These are phyloP conservation scores for Psidium friedrichsthalianum DNA, from an alignment of 345 rosid species.

Conservation along the genomic window DNA sequence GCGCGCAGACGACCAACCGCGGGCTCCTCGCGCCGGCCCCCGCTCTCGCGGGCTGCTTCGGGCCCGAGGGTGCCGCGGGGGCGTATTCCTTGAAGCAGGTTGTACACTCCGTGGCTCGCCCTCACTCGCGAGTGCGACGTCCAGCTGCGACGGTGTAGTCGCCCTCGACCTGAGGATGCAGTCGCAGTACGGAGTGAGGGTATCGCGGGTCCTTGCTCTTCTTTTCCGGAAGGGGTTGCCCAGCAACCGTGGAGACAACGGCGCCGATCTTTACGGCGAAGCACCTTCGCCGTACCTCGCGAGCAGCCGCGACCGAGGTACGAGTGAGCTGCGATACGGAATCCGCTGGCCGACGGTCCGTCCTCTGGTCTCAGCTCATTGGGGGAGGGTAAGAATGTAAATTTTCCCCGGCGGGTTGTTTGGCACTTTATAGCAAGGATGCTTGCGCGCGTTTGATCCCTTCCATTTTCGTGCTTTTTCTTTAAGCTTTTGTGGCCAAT, in stretches of 20 bases:
- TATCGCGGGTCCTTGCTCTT: too few species aligned
- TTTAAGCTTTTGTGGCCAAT: constrained; percentile 4
- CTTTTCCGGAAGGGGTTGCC: too few species aligned
- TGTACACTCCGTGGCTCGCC: constrained; percentile 41
- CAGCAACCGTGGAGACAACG: too few species aligned
- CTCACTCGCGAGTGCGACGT: constrained; percentile 18
- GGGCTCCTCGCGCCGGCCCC: constrained; percentile 35
- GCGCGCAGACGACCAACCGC: constrained; percentile 30
- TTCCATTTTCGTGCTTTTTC: neutral
- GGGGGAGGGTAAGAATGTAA: neutral
- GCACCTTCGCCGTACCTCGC: constrained; percentile 14
- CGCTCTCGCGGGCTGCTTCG: constrained; percentile 21
- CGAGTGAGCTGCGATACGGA: too few species aligned
- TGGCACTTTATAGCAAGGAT: neutral
- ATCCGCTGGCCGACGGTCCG: constrained; percentile 32
- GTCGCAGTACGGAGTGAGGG: too few species aligned
- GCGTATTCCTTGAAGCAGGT: constrained; percentile 66
- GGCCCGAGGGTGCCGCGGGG: constrained; percentile 42
- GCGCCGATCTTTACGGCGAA: constrained; percentile 56
- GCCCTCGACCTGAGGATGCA: too few species aligned
- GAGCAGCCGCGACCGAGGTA: constrained; percentile 17
- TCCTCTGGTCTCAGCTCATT: constrained; percentile 56
- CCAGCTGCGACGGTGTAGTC: too few species aligned
- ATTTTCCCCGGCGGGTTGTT: neutral
- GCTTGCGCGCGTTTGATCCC: neutral